Base-by-base conservation (phyloP, 805 yeast species). In the Wickerhamiella australiensis region DNA sequence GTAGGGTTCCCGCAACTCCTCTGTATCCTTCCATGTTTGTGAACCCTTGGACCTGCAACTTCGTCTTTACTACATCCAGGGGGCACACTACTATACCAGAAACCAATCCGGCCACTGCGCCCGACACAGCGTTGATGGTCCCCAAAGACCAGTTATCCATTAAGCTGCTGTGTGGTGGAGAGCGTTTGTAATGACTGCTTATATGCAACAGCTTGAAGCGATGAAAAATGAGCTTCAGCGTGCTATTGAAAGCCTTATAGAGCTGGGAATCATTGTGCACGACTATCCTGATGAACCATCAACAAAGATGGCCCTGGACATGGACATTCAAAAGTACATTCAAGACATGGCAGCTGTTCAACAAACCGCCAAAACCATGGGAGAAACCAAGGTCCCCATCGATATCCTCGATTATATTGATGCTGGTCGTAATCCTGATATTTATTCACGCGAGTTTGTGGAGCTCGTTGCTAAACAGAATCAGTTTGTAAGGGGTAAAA, bases 381-480 rank as follows among this genome's bases (percentile, higher is more conserved):
- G 43, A 12, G 56, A 50, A 22, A 38, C 52, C 8, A 31, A 38
- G 27, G 52, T 64, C 2, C 96, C 96, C 1, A 64, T 82, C 35
- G 96, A 88, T 60, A 88, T 88, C n/a, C 69, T 87, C 12, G 80
- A 82, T 54, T 92, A 92, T 61, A 85, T 92, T 35, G 97, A 92
- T 61, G 94, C 86, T 60, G 98, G 98, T 1, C 72, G 98, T 57
- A 92, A 92, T 61, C 97, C 98, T 0, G 97, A 92, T 61, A 87
- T 92, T 36, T 92, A 92, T 65, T 87, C 97, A 0, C 75, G 98
- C 62, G 98, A 92, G 67, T 92, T 92, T 66, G 85, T 90, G 13
- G 98, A 92, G 62, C 85, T 90, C 31, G 82, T 92, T n/a, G 80
- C 87, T 36, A 80, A 85, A 57, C 79, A 87, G 42, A 92, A 92